Percentiles rank a stretch among this genome's conserved stretches.
Conservation (phyloP, 1,284 basidiomycete genomes). For the Trametes polyzona region DNA sequence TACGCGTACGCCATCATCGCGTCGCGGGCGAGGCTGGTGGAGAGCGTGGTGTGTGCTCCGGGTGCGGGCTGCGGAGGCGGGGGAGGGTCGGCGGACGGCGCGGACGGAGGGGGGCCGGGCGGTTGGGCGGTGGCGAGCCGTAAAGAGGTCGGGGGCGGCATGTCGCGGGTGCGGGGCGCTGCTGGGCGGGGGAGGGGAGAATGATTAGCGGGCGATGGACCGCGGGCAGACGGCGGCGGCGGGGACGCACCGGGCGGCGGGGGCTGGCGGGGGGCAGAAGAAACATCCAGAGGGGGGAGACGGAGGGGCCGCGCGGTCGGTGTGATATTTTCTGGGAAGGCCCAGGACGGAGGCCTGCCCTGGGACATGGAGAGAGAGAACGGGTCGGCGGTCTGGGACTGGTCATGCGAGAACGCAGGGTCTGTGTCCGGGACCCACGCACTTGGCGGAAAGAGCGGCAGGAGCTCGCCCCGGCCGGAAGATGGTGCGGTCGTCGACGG, state of each 20-base stretch:
- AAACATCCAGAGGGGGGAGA: background rate
- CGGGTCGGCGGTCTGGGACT: background rate
- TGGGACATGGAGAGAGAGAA: background rate
- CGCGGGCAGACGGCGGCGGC: background rate
- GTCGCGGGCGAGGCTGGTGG: conserved; percentile 28
- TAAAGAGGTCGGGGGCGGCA: conserved; percentile 5
- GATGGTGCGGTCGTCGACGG: conserved; percentile 9
- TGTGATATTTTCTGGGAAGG: background rate
- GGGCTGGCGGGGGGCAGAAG: background rate
- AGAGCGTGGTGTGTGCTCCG: conserved; percentile 12
- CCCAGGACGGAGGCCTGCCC: conserved; percentile 4
- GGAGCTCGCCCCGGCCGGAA: background rate
- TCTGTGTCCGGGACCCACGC: background rate
- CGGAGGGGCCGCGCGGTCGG: conserved; percentile 14
- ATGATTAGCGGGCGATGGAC: background rate
- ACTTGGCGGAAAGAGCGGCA: background rate
- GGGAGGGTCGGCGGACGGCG: background rate
- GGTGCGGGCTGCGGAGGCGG: background rate
- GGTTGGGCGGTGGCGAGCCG: background rate
- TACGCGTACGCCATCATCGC: conserved; percentile 34
- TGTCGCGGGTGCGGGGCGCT: background rate
- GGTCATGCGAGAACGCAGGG: conserved; percentile 15
- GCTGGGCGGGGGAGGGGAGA: background rate
- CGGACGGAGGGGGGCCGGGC: background rate
- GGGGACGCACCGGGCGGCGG: background rate